phyloP scores from a whole-genome alignment of 345 rosid genomes.

The Lumnitzera racemosa region DNA sequence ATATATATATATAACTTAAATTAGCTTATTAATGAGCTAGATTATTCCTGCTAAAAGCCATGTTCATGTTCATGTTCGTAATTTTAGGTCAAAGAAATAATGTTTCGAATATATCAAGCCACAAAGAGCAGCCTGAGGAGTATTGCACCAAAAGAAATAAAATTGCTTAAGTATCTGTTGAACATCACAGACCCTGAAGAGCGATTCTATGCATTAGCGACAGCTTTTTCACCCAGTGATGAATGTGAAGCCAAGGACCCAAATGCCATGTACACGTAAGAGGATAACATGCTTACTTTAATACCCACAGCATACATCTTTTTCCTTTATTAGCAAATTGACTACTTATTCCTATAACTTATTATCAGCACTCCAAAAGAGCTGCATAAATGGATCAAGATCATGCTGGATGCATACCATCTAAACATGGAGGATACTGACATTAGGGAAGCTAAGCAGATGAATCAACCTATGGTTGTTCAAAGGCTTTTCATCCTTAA shows the following conservation, averaged over 20 bases:
- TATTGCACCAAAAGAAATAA: conserved; percentile 86
- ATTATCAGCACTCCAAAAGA: conserved; percentile 74
- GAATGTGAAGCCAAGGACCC: conserved; percentile 71
- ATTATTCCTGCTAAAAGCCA: background rate
- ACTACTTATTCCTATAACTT: background rate
- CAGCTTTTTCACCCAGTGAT: conserved; percentile 70
- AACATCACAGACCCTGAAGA: conserved; percentile 93
- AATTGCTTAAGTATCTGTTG: conserved; percentile 69
- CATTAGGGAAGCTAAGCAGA: conserved; percentile 70
- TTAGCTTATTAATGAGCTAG: background rate
- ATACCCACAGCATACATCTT: background rate
- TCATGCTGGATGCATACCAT: conserved; percentile 81
- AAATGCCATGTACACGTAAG: conserved; percentile 72
- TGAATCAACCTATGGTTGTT: conserved; percentile 83
- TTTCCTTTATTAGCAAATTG: background rate
- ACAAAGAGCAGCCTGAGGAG: conserved; percentile 83
- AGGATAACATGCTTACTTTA: conserved; percentile 2
- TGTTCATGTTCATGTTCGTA: conserved; percentile 2
- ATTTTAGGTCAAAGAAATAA: conserved; percentile 77
- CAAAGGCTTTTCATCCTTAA: conserved; percentile 80
- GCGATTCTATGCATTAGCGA: conserved; percentile 88
- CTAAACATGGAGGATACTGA: conserved; percentile 75
- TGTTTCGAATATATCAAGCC: conserved; percentile 70
- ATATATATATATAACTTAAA: background rate
- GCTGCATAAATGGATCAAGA: conserved; percentile 86